A percentile compares a stretch with the other conserved stretches of the same genome.
Evolutionary conservation across 306 rosid genomes (phyloP).

Genomic region (Vicia sativa): DNA sequence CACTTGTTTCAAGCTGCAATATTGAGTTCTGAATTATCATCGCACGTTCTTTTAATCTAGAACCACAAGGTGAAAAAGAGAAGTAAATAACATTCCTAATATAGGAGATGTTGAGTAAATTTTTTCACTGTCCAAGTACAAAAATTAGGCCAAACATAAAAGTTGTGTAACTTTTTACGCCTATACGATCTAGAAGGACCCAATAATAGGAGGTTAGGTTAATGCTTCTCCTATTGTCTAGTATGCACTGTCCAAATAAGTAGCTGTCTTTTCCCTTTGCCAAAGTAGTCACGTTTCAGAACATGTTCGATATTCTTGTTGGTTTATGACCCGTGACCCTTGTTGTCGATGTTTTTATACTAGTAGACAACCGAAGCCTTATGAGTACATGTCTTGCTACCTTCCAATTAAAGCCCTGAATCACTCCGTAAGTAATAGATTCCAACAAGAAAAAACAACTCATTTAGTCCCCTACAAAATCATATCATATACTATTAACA

Average conservation of each 20-base stretch:
- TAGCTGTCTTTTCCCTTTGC: slow-evolving; percentile 26
- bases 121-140: neutral
- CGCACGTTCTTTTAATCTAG: neutral
- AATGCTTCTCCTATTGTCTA: slow-evolving; percentile 27
- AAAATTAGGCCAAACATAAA: slow-evolving; percentile 14
- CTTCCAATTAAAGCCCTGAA: slow-evolving; percentile 43
- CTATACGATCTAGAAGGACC: slow-evolving; percentile 26
- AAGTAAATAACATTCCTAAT: neutral
- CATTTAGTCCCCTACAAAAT: slow-evolving; percentile 19
- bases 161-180: slow-evolving; percentile 12
- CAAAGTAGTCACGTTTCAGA: slow-evolving; percentile 26
- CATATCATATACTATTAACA: neutral
- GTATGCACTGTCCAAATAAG: neutral
- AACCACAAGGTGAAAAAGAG: neutral
- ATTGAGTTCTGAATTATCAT: neutral
- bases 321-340: slow-evolving; percentile 49
- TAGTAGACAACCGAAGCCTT: slow-evolving; percentile 42
- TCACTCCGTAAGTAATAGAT: slow-evolving; percentile 26
- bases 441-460: slow-evolving; percentile 45
- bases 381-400: slow-evolving; percentile 34
- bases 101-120: neutral
- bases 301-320: slow-evolving; percentile 24
- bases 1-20: neutral
- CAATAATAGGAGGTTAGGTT: slow-evolving; percentile 36
- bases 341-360: slow-evolving; percentile 23